Evolutionary conservation across 768 basidiomycete species (phyloP), one percentile per base, ranked within the genome.

Genomic region (Phaeolepiota aurea): DNA sequence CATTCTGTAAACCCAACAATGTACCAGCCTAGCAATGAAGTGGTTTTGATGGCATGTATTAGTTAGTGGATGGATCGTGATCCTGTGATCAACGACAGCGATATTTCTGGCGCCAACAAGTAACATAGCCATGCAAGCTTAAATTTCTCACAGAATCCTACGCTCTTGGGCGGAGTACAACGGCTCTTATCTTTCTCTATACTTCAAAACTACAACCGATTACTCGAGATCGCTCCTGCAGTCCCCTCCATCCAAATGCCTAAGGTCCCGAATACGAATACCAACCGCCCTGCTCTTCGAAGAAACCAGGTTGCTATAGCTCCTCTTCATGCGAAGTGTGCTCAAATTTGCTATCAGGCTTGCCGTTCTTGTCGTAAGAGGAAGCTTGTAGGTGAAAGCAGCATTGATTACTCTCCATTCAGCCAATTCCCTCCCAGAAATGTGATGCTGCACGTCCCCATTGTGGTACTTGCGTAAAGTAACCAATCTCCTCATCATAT

Each of bases 401-500:
- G 18, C 34, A 16, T 21, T 23, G 5, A 16, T 33, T 12, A 33
- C 32, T 25, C 14, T 38, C 43, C 38, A 41, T 47, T 37, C n/a
- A 30, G 28, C 2, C 32, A 3, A 37, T 41, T 35, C 15, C 21
- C 36, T 43, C 22, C 19, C 51, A 90, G 87, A 89, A 88, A 83
- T 91, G 87, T 49, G 87, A 91, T 59, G 87, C 87, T 31, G 74
- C 80, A 31, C 80, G 88, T 47, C 87, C 87, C 10, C 85, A 89
- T 56, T 91, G 87, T 55, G 72, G 77, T 31, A 88, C 87, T 39
- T 90, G 87, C 52, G 74, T 87, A 44, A 88, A 82, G 86, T 87
- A 50, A 53, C 79, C 70, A 37, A 16, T 44, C 18, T 22, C 19
- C 37, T 12, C 32, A 28, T 28, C n/a, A 28, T 28, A 37, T 3